Base-by-base conservation (phyloP, 208 protist species). In the Angomonas desouzai region DNA sequence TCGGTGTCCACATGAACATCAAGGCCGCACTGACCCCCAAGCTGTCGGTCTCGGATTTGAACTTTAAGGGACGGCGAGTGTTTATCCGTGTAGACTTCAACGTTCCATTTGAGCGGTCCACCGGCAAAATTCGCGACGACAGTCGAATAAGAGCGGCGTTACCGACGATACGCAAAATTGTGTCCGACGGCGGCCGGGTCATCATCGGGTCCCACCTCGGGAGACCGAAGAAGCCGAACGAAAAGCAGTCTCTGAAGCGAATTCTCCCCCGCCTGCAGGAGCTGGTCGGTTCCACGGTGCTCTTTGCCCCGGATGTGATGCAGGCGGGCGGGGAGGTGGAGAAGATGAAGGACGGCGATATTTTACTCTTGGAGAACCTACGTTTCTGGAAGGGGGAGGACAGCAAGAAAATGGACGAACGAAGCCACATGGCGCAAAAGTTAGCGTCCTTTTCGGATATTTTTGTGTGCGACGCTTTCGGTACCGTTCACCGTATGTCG, bases 391-490 rank as follows among this genome's bases (percentile, higher is more conserved):
- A 87, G 48, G 98, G 99, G 59, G 98, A 99, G 76, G 97, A 99
- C 76, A 97, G 96, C 65, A 97, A 94, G 68, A 85, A 91, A 27
- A 71, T 68, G 9, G 40, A 60, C 0, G 49, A 93, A 36, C 83
- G 79, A 30, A 92, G 95, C 29, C 66, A 55, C 10, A 77, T 94
- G 75, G 77, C 88, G 0, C 77, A 88, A n/a, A 91, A 93, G 49
- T 84, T 99, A 3, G 91, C 91, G 7, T 73, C 76, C 43, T 95
- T 85, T 48, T 97, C 83, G 69, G 99, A 99, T 76, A 92, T 99
- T 45, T 99, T 98, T 81, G 94, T 99, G 9, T 98, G 98, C 75
- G 98, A 99, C 82, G 98, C 98, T 3, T 99, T 99, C 76, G 99
- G 99, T 77, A 99, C 99, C 9, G 98, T 98, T 20, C 99, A 99